These are phyloP conservation scores for Thalassiosira oceanica DNA, from an alignment of 352 stramenopile species.

Conservation along the genomic window DNA sequence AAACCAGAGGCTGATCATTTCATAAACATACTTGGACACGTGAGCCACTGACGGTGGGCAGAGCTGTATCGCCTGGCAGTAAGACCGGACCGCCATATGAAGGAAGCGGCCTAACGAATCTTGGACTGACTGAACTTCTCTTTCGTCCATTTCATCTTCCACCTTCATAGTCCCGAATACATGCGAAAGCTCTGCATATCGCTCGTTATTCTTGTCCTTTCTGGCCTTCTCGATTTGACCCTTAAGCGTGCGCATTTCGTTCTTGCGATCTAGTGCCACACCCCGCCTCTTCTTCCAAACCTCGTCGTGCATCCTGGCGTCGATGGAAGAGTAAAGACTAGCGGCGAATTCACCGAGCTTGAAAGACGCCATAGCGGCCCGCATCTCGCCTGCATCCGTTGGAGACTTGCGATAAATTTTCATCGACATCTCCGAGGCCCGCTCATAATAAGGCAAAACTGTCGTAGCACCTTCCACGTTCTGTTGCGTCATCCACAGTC, in stretches of 20 bases:
- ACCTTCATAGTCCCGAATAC: constrained; percentile 66
- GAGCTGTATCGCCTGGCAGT: constrained; percentile 72
- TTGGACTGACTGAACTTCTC: constrained; percentile 86
- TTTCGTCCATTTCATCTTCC: constrained; percentile 87
- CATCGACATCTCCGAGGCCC: constrained; percentile 69
- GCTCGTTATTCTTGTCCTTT: constrained; percentile 33
- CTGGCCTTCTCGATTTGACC: constrained; percentile 75
- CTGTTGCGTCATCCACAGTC: constrained; percentile 91
- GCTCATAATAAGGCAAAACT: constrained; percentile 91
- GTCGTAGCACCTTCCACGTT: constrained; percentile 88
- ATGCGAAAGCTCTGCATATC: constrained; percentile 11
- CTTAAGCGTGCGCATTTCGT: constrained; percentile 44
- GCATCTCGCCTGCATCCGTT: constrained; percentile 51
- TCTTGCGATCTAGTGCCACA: constrained; percentile 29
- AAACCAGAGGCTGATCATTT: constrained; percentile 93
- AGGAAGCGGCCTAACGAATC: constrained; percentile 87
- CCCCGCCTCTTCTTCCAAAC: constrained; percentile 83
- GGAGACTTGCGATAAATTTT: constrained; percentile 36
- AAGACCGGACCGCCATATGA: constrained; percentile 86
- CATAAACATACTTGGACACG: constrained; percentile 88
- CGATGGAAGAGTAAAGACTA: constrained; percentile 89
- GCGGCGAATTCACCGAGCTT: constrained; percentile 88
- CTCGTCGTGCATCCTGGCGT: constrained; percentile 83
- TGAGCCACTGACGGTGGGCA: constrained; percentile 76
- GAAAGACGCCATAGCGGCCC: constrained; percentile 84